phyloP scores from a whole-genome alignment of 75 land plant species.

The Sequoia sempervirens region DNA sequence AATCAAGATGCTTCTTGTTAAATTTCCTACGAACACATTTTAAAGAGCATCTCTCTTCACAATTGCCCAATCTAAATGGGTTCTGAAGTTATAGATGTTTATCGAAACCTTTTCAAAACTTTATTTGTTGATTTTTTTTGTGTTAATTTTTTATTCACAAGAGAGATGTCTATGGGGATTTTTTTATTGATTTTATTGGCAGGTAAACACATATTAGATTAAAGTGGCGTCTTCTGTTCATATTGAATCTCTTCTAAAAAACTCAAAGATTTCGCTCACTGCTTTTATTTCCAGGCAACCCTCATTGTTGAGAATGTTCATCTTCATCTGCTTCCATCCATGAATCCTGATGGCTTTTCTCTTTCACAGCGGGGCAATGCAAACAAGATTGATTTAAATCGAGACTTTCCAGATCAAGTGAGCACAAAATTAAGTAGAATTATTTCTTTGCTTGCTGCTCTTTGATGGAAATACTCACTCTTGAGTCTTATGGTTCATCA shows the following conservation, averaged over 20 bases:
- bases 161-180: neutral
- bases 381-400: conserved; percentile 82
- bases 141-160: neutral
- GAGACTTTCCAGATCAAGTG: conserved; percentile 99
- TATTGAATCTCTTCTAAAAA: conserved; percentile 4
- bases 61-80: neutral
- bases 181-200: neutral
- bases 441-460: neutral
- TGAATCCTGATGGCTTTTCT: conserved; percentile 97
- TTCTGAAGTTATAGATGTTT: neutral
- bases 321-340: conserved; percentile 89
- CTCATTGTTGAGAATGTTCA: conserved; percentile 74
- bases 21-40: neutral
- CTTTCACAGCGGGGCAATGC: conserved; percentile 72
- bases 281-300: conserved; percentile 48
- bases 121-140: neutral
- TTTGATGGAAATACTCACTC: neutral
- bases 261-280: neutral
- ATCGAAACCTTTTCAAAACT: neutral
- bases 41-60: neutral
- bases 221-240: neutral
- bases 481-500: neutral
- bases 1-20: neutral
- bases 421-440: neutral
- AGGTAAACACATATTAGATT: neutral